Evolutionary conservation across 2,329 filamentous ascomycete genomes (phyloP), one percentile per base, ranked within the genome.

Genomic region (Epichloe hybrida): DNA sequence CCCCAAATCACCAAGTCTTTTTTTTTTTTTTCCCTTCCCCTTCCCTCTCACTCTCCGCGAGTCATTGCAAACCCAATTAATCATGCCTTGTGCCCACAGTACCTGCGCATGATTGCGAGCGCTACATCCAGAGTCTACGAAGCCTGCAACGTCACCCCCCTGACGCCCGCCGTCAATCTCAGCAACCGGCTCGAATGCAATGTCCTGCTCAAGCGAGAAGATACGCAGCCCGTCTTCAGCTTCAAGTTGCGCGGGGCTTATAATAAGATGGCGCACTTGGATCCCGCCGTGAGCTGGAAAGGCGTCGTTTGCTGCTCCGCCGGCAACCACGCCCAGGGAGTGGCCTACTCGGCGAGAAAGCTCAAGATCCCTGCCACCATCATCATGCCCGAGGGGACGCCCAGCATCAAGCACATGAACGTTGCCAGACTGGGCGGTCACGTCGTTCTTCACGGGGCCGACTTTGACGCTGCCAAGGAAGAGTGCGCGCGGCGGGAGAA

Each of bases 201-300:
- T 59, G 86, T 98, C 3, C 70, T 96, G 20, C 80, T 98, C 63
- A 98, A 98, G 75, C 81, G 93, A 59, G 93, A 98, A 68, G 93
- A 98, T 64, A 75, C 97, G 52, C 87, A 95, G 61, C 93, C 93
- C 35, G 93, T 98, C n/a, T 98, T 98, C 74, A 96, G 90, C 72
- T 98, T 98, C 79, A 98, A 98, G 77, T 77, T 98, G 61, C 83
- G 93, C 56, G 93, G 90, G 37, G 93, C 93, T 44, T 97, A 98
- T 73, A 98, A 98, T 72, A 98, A 96, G 70, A 98, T 98, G 90
- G 91, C 93, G 48, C 91, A 98, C 71, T 73, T 98, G 54, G 83
- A 86, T 59, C 77, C 79, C 1, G 78, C 83, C 53, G 76, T 86
- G 63, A 81, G 88, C 63, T 98, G 91, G 91, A 93, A 90, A 63